Base-by-base conservation (phyloP, 768 basidiomycete species). In the Sarcodon aspratus region DNA sequence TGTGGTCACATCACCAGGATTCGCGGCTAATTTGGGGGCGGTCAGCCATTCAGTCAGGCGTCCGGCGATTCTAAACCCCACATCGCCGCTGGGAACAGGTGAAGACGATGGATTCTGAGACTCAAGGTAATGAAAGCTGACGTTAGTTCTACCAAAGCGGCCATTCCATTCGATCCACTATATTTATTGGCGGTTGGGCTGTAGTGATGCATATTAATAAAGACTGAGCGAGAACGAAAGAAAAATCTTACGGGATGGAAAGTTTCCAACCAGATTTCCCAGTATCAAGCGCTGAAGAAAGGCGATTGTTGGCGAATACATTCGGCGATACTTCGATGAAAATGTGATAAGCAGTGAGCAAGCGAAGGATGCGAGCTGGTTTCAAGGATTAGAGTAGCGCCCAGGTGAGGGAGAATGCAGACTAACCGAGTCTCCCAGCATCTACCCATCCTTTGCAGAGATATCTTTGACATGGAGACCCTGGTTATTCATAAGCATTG, bases 381-480 rank as follows among this genome's bases (percentile, higher is more conserved):
- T n/a, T n/a, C n/a, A n/a, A n/a, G n/a, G n/a, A n/a, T n/a, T n/a
- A n/a, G n/a, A n/a, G n/a, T n/a, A n/a, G n/a, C n/a, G n/a, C 21
- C 5, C 5, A 5, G 21, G 5, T 27, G 21, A 27, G 21, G 21
- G 21, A 27, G 21, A 2, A 27, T 27, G 5, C 21, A 5, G 21
- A 27, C 21, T 27, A 5, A 59, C 63, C 60, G 15, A 65, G 56
- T 38, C 63, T 65, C 11, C 42, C 18, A 8, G 59, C 49, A 35
- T 62, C 55, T 34, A 58, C 50, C 45, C 45, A 33, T 50, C 56
- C 36, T 50, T 48, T 46, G 51, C 54, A 0, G 62, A 61, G 7
- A 66, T 65, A 12, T 62, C 59, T 12, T 59, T 50, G 12, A 66
- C 58, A 45, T 66, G 66, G 11, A 61, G 50, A 2, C 61, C 63